Conservation (phyloP, 2,329 filamentous ascomycete species). For the Catunica adiposa region DNA sequence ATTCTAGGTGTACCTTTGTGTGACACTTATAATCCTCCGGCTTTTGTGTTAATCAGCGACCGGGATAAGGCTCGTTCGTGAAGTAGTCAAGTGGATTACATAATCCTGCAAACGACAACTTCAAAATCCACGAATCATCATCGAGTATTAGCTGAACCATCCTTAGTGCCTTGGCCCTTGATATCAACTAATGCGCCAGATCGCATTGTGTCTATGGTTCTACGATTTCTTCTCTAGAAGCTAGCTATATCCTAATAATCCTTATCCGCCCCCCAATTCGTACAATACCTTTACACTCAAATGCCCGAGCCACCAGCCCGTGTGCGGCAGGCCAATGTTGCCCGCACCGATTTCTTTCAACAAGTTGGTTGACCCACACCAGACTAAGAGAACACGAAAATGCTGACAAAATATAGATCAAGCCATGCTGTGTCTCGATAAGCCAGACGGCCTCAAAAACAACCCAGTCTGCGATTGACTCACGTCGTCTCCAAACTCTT, state of each 20-base stretch:
- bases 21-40: neutral
- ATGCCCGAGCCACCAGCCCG: neutral
- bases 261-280: neutral
- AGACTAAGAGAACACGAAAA: neutral
- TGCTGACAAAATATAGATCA: slow-evolving; percentile 30
- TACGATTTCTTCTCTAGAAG: no score
- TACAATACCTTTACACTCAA: neutral
- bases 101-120: neutral
- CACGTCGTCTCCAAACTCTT: slow-evolving; percentile 30
- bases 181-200: no score
- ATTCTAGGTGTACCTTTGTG: neutral
- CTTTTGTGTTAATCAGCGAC: neutral
- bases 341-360: slow-evolving; percentile 24
- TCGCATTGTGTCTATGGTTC: no score
- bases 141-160: neutral
- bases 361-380: slow-evolving; percentile 18
- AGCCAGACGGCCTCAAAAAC: slow-evolving; percentile 39
- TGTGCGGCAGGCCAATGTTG: slow-evolving; percentile 6
- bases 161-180: neutral
- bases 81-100: neutral
- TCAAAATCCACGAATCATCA: neutral
- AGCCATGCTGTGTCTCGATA: slow-evolving; percentile 44
- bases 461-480: slow-evolving; percentile 25
- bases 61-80: neutral
- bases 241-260: neutral